phyloP scores from a whole-genome alignment of 306 rosid species.

The Cicer yamashitae region DNA sequence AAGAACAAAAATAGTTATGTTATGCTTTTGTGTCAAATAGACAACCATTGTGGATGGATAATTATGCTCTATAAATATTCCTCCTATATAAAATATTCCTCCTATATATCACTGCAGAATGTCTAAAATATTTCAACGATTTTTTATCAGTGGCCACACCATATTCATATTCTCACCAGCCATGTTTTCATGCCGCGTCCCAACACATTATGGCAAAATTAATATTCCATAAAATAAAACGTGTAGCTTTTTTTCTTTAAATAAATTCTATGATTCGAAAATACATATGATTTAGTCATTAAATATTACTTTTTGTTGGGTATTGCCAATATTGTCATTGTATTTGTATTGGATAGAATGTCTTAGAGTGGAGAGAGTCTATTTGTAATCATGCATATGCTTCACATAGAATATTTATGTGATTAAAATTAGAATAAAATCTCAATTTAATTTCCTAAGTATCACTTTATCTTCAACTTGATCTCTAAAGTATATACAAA shows the following conservation, averaged over 20 bases:
- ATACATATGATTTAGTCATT: too few relatives aligned
- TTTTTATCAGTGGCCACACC: constrained; percentile 36
- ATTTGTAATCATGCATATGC: constrained; percentile 30
- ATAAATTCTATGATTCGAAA: constrained; percentile 15
- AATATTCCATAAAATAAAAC: constrained; percentile 19
- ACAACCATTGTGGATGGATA: constrained; percentile 48
- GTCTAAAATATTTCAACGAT: constrained; percentile 17
- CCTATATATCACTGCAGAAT: constrained; percentile 17
- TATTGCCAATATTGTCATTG: constrained; percentile 2
- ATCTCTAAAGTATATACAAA: too few relatives aligned
- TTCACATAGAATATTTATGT: constrained; percentile 25
- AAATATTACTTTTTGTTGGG: too few relatives aligned
- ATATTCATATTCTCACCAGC: constrained; percentile 25
- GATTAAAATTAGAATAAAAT: neutral
- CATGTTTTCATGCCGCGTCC: constrained; percentile 57
- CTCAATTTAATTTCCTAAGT: too few relatives aligned
- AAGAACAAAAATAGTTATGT: neutral
- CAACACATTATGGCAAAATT: constrained; percentile 15
- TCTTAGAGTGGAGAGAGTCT: constrained; percentile 23
- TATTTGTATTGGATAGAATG: constrained; percentile 19
- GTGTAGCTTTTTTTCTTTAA: neutral
- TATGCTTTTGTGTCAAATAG: constrained; percentile 38
- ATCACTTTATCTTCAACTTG: too few relatives aligned
- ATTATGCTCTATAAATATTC: constrained; percentile 40
- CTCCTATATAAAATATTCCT: constrained; percentile 18